phyloP scores from a whole-genome alignment of 495 filamentous ascomycete genomes.

The Penicillium taxi region DNA sequence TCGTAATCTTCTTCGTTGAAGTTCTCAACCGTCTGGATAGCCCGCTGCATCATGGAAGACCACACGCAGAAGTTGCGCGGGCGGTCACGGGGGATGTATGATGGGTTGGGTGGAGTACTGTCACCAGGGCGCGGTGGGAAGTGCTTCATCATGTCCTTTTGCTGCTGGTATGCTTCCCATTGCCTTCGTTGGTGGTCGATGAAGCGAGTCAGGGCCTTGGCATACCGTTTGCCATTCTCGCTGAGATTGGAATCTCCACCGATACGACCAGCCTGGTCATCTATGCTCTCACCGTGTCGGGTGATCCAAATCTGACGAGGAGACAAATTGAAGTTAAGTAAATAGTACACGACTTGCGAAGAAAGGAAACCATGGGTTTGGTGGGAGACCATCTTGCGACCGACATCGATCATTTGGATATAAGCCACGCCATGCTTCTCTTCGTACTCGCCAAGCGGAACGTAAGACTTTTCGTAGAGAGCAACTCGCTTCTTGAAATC shows the following conservation, averaged over 20 bases:
- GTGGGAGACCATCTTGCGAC: constrained; percentile 83
- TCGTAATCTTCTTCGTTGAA: constrained; percentile 98
- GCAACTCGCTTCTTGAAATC: constrained; percentile 94
- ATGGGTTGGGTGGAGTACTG: constrained; percentile 88
- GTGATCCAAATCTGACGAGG: constrained; percentile 98
- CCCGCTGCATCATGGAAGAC: constrained; percentile 92
- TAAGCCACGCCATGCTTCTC: constrained; percentile 83
- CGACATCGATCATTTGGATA: constrained; percentile 96
- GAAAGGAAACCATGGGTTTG: constrained; percentile 87
- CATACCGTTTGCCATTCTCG: constrained; percentile 64
- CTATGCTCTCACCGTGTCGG: constrained; percentile 75
- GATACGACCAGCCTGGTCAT: constrained; percentile 72
- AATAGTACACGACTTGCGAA: constrained; percentile 82
- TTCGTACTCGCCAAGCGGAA: constrained; percentile 85
- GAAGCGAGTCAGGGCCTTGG: constrained; percentile 63
- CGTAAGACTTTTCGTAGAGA: constrained; percentile 87
- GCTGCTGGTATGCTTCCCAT: constrained; percentile 70
- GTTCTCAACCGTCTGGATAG: constrained; percentile 71
- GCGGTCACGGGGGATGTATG: constrained; percentile 48
- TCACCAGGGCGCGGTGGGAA: constrained; percentile 84
- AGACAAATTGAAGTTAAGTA: constrained; percentile 92
- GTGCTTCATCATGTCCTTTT: constrained; percentile 58
- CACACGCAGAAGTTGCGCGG: constrained; percentile 95
- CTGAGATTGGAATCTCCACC: constrained; percentile 81
- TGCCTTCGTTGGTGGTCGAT: constrained; percentile 63